Base-by-base conservation (phyloP, 225 moss, liverwort and hornwort genomes). In the Straminergon stramineum region DNA sequence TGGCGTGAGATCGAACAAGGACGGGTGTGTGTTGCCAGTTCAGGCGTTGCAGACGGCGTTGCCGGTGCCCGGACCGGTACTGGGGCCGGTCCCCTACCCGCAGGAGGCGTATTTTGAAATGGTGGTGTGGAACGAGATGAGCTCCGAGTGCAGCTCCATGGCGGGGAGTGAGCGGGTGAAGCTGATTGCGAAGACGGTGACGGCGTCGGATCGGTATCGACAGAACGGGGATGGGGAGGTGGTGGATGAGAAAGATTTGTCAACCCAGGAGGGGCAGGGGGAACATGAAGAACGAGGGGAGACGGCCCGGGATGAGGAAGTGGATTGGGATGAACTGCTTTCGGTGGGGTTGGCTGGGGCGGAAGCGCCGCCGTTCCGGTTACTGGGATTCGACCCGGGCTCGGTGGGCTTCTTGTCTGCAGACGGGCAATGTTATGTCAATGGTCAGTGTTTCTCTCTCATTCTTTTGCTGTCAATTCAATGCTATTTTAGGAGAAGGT, bases 361-460 rank as follows among this genome's bases (percentile, higher is more conserved):
- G 12, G 93, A 95, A 67, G 95, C 95, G 21, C 95, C 95, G 28
- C 95, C 95, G 24, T 95, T 95, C 52, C 87, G 95, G 15, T 88
- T 95, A 26, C 89, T 93, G 74, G 95, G 95, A 18, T 94, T 94
- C 48, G 95, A 95, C 75, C 95, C 94, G 41, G 94, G 94, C 24
- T 94, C 94, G 14, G 92, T 95, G 39, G 95, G 95, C 1, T 93
- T 93, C 87, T 91, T 94, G 60, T 95, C 95, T 10, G 94, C 93
- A 21, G 95, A 95, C 74, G 95, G 95, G 17, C 92, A 93, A 23
- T 94, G 94, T 16, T 95, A 95, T 31, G 92, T 95, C 81, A 94
- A 95, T 89, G 95, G 95, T 95, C 41, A 88, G 95, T 88, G 48
- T 13, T 16, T 76, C 32, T 70, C 58, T 58, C 60, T 35, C 60